These are phyloP conservation scores for Apiospora phragmitis DNA, from an alignment of 2,329 filamentous ascomycete genomes.

Conservation along the genomic window DNA sequence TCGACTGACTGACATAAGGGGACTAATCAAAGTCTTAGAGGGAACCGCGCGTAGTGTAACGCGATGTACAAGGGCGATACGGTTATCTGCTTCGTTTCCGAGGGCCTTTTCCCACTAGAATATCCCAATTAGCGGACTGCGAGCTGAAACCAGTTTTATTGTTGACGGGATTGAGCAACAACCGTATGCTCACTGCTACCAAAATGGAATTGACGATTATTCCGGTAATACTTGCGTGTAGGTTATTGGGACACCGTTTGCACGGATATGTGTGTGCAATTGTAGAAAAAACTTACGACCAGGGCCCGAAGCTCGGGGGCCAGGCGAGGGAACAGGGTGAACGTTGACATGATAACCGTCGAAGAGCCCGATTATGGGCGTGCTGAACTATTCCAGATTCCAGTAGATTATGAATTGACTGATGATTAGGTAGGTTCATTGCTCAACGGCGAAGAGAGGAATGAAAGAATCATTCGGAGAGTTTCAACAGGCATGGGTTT, in stretches of 20 bases:
- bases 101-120: background rate
- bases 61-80: background rate
- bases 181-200: no score
- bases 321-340: background rate
- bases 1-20: background rate
- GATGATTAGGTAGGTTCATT: no score
- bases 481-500: no score
- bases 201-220: no score
- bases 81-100: background rate
- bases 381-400: background rate
- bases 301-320: background rate
- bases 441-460: no score
- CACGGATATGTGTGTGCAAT: no score
- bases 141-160: no score
- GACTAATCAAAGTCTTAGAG: background rate
- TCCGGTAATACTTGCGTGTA: no score
- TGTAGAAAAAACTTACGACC: background rate
- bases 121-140: background rate
- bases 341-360: background rate
- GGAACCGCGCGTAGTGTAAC: background rate
- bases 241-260: no score
- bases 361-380: no score
- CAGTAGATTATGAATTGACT: background rate
- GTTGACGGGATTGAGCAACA: no score
- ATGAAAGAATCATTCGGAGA: no score